Evolutionary conservation across 179 eudicot genomes (phyloP).

Genomic region (Silene coronaria): DNA sequence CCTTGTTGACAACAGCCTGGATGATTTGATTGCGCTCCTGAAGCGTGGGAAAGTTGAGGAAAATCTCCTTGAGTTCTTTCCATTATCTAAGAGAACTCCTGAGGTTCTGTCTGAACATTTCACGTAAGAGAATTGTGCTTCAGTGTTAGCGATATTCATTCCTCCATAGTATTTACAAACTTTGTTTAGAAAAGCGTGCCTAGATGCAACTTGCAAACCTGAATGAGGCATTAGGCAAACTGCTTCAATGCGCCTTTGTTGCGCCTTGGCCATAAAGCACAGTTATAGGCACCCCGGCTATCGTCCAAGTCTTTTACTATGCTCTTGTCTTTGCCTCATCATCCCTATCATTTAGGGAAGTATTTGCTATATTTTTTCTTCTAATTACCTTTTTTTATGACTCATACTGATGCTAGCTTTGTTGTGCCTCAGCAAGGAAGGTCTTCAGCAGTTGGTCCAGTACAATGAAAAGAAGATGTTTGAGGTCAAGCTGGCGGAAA

Average conservation of each 20-base stretch:
- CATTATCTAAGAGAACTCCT: conserved; percentile 70
- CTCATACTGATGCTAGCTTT: not conserved
- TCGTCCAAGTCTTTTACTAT: not conserved
- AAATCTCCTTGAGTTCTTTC: conserved; percentile 79
- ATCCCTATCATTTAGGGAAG: not conserved
- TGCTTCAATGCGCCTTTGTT: not conserved
- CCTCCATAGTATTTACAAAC: too few species aligned
- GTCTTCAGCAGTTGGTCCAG: conserved; percentile 70
- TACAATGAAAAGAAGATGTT: conserved; percentile 88
- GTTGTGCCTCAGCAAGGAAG: conserved; percentile 57
- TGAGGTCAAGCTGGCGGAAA: conserved; percentile 89
- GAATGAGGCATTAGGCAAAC: not conserved
- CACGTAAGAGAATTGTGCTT: conserved; percentile 46
- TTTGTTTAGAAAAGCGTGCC: not conserved
- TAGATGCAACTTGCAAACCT: not conserved
- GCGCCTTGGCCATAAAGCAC: not conserved
- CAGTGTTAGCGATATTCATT: not conserved
- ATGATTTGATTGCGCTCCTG: conserved; percentile 79
- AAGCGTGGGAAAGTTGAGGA: conserved; percentile 93
- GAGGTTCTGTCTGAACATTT: conserved; percentile 92
- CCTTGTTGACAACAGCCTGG: conserved; percentile 83
- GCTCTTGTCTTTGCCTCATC: not conserved
- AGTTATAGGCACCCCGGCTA: not conserved
- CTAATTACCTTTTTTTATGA: not conserved
- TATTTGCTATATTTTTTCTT: not conserved